These are phyloP conservation scores for Syzygium aromaticum DNA, from an alignment of 345 rosid genomes.

Conservation along the genomic window DNA sequence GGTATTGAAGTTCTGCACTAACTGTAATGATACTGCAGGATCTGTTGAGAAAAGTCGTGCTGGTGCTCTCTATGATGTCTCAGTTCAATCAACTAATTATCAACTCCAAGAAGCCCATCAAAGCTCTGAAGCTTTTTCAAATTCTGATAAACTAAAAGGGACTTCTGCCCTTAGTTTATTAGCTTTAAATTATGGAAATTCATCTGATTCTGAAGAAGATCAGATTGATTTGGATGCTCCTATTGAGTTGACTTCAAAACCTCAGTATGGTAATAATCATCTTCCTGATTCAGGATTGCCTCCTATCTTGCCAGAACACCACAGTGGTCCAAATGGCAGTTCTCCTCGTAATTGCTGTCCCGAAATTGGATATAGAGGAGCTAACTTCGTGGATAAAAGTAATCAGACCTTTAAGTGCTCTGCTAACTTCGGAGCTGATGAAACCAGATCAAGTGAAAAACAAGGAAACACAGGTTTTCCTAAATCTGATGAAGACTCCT, in stretches of 20 bases:
- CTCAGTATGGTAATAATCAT: not conserved
- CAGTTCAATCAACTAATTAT: slow-evolving; percentile 32
- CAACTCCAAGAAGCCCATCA: slow-evolving; percentile 19
- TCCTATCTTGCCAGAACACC: not conserved
- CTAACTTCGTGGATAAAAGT: slow-evolving; percentile 12
- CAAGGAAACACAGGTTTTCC: not conserved
- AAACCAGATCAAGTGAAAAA: slow-evolving; percentile 13
- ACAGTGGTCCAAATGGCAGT: slow-evolving; percentile 11
- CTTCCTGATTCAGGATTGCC: not conserved
- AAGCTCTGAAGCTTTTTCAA: slow-evolving; percentile 21
- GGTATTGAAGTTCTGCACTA: not conserved
- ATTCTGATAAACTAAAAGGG: slow-evolving; percentile 14
- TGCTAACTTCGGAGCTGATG: slow-evolving; percentile 20
- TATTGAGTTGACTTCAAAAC: not conserved
- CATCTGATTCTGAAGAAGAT: slow-evolving; percentile 90
- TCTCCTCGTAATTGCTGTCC: slow-evolving; percentile 17
- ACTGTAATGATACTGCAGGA: slow-evolving; percentile 24
- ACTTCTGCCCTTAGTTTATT: slow-evolving; percentile 68
- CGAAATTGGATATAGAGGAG: slow-evolving; percentile 16
- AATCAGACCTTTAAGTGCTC: slow-evolving; percentile 16
- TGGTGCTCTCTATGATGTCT: slow-evolving; percentile 29
- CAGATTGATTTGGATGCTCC: slow-evolving; percentile 2
- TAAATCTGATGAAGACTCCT: slow-evolving; percentile 64
- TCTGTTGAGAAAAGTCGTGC: slow-evolving; percentile 16
- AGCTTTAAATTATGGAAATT: slow-evolving; percentile 76